phyloP scores from a whole-genome alignment of 2,329 filamentous ascomycete genomes.

The Fusarium udum region DNA sequence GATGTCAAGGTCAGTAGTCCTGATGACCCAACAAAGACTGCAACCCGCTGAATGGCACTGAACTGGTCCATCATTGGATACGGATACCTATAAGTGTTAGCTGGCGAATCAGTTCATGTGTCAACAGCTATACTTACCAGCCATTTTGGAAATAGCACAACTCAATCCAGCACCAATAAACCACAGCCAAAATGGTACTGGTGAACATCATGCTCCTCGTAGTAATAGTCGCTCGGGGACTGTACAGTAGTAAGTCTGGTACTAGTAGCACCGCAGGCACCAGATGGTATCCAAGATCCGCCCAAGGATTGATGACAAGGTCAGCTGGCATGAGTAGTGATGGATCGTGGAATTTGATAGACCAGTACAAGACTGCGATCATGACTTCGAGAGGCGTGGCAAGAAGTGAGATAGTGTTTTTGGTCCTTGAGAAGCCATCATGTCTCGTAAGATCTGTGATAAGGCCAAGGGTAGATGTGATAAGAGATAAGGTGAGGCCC shows the following conservation, averaged over 20 bases:
- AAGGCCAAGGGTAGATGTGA: background rate
- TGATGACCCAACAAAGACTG: slow-evolving; percentile 4
- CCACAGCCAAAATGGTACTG: background rate
- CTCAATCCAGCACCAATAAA: slow-evolving; percentile 17
- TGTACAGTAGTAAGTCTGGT: background rate
- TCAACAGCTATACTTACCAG: background rate
- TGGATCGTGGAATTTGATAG: slow-evolving; percentile 7
- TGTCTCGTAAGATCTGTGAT: background rate
- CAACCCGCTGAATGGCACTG: background rate
- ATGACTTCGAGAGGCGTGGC: slow-evolving; percentile 11
- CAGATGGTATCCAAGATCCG: slow-evolving; percentile 10
- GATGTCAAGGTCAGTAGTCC: background rate
- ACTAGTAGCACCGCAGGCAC: background rate
- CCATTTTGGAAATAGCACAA: slow-evolving; percentile 11
- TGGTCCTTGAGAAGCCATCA: background rate
- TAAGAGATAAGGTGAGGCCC: background rate
- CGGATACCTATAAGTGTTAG: background rate
- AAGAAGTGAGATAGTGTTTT: background rate
- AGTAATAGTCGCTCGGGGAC: background rate
- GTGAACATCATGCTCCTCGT: slow-evolving; percentile 3
- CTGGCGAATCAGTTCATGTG: background rate
- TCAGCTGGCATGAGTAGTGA: slow-evolving; percentile 7
- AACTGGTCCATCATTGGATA: slow-evolving; percentile 20
- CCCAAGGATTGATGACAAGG: slow-evolving; percentile 1
- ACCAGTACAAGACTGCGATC: slow-evolving; percentile 6